Base-by-base conservation (phyloP, 1,139 yeast genomes). In the Pichia sp. region DNA sequence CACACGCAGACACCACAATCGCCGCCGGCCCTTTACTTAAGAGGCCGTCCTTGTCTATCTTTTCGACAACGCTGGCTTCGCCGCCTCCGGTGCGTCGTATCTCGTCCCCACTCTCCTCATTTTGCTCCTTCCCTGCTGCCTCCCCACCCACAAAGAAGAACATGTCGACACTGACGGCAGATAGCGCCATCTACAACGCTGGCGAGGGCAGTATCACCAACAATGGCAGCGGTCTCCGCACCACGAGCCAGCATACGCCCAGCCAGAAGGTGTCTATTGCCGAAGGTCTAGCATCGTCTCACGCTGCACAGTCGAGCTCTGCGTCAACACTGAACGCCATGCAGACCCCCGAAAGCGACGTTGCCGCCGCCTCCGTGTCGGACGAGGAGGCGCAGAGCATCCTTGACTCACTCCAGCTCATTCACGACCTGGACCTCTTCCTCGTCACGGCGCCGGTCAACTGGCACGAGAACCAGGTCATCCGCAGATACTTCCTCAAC, bases 371-470 rank as follows among this genome's bases (percentile, higher is more conserved):
- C 23, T 19, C 23, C 23, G 16, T 51, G 32, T 45, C 54, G 7
- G 23, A 30, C 8, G 41, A 31, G 16, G 56, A 57, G 23, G 26
- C 47, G 3, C 53, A 51, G 19, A 52, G 53, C 2, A 46, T 51
- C 13, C 15, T 59, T 43, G 85, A 82, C 60, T 80, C 86, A 32
- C 70, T 87, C 55, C 75, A 85, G 60, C 75, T 84, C 50, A 83
- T 86, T 30, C 92, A 86, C 60, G 95, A 87, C 65, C 72, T 90
- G 62, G 89, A 89, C 71, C 85, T 86, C 70, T 92, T 92, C 65
- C 72, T 92, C 51, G 90, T 92, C 4, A 88, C 96, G 0, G 98
- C 97, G 0, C 98, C 99, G 0, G 95, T 95, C 2, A 87, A 86
- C 67, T 92, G 97, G 96, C 92, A 85, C 67, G 89, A 85, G 58